These are phyloP conservation scores for Aspergillus sp. DNA, from an alignment of 2,329 filamentous ascomycete genomes.

Conservation along the genomic window DNA sequence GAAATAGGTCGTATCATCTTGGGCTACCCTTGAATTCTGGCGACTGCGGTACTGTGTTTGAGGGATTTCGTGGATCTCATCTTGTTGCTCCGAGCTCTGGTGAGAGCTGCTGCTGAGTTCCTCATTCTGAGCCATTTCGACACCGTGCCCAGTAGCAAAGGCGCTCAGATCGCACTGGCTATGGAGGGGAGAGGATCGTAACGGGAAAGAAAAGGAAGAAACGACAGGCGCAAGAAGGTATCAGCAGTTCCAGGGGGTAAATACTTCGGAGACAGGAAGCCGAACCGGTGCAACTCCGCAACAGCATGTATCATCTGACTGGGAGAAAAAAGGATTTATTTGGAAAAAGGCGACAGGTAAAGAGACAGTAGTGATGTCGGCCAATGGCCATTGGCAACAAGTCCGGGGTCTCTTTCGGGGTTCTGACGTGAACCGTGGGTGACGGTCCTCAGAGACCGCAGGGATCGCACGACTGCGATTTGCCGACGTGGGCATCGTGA, in stretches of 20 bases:
- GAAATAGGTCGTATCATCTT: slow-evolving; percentile 22
- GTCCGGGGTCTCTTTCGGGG: neutral
- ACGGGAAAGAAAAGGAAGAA: neutral
- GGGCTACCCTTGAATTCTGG: slow-evolving; percentile 13
- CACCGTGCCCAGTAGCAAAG: neutral
- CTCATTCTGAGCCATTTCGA: slow-evolving; percentile 14
- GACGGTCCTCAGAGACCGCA: neutral
- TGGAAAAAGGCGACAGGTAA: too few relatives aligned
- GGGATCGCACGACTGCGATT: slow-evolving; percentile 1
- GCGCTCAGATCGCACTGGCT: too few relatives aligned
- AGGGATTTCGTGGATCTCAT: slow-evolving; percentile 16
- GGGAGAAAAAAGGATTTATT: neutral
- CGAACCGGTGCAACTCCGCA: neutral
- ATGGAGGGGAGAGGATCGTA: neutral
- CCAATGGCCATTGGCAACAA: neutral
- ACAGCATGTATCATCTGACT: neutral
- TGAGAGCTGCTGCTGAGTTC: slow-evolving; percentile 7
- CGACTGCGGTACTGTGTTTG: slow-evolving; percentile 15
- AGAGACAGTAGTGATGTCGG: neutral
- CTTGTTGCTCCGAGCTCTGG: slow-evolving; percentile 16
- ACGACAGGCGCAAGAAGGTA: neutral
- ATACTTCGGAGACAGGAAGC: neutral
- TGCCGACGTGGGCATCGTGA: slow-evolving; percentile 4
- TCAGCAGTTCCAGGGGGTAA: neutral
- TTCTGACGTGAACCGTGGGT: neutral